phyloP scores from a whole-genome alignment of 805 yeast genomes.

The Metschnikowia sp. region DNA sequence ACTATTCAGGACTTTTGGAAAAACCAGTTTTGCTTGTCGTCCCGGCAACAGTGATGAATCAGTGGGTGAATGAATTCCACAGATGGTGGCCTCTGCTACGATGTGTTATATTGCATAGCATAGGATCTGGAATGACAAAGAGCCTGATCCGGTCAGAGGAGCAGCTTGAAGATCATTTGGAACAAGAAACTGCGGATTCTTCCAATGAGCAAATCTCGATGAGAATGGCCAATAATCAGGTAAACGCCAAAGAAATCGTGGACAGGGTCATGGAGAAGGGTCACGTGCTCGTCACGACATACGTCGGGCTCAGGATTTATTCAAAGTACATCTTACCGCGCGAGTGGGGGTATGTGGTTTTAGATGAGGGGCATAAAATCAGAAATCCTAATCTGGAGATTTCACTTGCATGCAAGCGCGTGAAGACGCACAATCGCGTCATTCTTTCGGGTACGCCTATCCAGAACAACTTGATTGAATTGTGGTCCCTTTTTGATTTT shows the following conservation, averaged over 20 bases:
- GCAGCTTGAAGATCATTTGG: slow-evolving; percentile 48
- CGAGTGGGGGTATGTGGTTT: slow-evolving; percentile 84
- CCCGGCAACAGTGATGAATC: slow-evolving; percentile 94
- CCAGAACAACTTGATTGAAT: slow-evolving; percentile 85
- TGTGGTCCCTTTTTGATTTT: slow-evolving; percentile 95
- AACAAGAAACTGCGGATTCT: slow-evolving; percentile 37
- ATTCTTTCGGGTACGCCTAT: slow-evolving; percentile 96
- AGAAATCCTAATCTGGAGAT: slow-evolving; percentile 91
- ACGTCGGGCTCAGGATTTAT: slow-evolving; percentile 78
- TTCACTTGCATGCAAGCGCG: slow-evolving; percentile 77
- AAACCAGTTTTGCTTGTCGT: slow-evolving; percentile 87
- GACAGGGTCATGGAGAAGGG: slow-evolving; percentile 64
- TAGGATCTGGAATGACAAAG: slow-evolving; percentile 77
- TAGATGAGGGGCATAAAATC: slow-evolving; percentile 97
- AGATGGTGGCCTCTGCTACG: slow-evolving; percentile 98
- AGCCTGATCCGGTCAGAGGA: slow-evolving; percentile 34
- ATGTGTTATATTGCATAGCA: slow-evolving; percentile 82
- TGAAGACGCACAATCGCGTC: slow-evolving; percentile 79
- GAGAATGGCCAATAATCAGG: slow-evolving; percentile 27
- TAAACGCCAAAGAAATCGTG: slow-evolving; percentile 47
- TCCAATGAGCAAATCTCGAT: slow-evolving; percentile 4
- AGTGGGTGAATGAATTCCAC: slow-evolving; percentile 96
- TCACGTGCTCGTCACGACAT: slow-evolving; percentile 85
- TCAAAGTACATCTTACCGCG: slow-evolving; percentile 58
- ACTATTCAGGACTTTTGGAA: slow-evolving; percentile 68